phyloP scores from a whole-genome alignment of 23 red algal genomes.

The Chondrus crispus region DNA sequence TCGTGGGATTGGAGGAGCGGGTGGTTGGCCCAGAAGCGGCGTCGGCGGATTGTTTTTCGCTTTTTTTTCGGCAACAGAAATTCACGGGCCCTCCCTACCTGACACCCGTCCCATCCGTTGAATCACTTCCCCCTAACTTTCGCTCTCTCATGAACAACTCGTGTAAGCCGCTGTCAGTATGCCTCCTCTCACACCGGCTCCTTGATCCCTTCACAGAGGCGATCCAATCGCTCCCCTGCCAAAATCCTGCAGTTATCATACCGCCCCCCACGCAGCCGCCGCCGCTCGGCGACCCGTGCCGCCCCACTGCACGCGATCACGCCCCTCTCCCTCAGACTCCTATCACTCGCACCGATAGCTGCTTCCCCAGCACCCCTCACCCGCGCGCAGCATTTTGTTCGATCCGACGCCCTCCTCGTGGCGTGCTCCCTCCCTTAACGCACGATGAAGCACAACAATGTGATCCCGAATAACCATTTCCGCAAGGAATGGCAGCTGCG shows the following conservation, averaged over 20 bases:
- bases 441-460: conserved; percentile 94
- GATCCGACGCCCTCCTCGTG: not conserved
- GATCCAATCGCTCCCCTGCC: too few species aligned
- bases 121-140: not conserved
- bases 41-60: not conserved
- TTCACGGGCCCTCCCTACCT: not conserved
- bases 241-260: too few species aligned
- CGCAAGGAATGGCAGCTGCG: conserved; percentile 98
- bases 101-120: not conserved
- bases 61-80: not conserved
- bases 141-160: too few species aligned
- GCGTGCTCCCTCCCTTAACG: not conserved
- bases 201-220: too few species aligned
- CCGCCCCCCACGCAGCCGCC: too few species aligned
- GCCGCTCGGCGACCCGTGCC: too few species aligned
- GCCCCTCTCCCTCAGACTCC: not conserved
- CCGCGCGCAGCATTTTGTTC: not conserved
- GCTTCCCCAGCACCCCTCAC: not conserved
- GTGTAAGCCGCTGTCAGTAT: too few species aligned
- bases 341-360: not conserved
- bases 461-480: conserved; percentile 91
- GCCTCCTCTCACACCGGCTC: too few species aligned
- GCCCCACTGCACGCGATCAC: not conserved
- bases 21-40: not conserved
- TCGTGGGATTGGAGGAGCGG: not conserved